Conservation (phyloP, 2,329 filamentous ascomycete species). For the Teratosphaeriaceae sp. region DNA sequence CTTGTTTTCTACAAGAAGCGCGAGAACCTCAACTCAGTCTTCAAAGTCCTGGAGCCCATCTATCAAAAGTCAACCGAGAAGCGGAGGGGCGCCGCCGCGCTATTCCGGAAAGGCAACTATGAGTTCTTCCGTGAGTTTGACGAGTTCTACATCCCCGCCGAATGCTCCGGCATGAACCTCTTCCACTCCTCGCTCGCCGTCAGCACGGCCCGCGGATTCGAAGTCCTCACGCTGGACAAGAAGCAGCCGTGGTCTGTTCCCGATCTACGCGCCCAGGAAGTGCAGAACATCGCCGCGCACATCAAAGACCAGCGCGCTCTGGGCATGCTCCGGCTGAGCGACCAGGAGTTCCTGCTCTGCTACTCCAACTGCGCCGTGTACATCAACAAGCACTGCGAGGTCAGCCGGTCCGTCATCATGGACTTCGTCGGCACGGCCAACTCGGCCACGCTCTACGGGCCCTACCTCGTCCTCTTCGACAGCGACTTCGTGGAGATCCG, state of each 20-base stretch:
- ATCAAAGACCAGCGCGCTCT: constrained; percentile 78
- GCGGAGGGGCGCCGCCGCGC: constrained; percentile 56
- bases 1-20: constrained; percentile 96
- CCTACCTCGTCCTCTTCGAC: constrained; percentile 89
- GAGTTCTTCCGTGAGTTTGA: constrained; percentile 98
- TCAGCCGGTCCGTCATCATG: constrained; percentile 91
- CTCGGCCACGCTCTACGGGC: constrained; percentile 79
- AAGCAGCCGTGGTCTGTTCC: constrained; percentile 94
- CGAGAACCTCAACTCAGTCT: constrained; percentile 78
- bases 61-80: constrained; percentile 88
- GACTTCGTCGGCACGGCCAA: constrained; percentile 95
- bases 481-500: constrained; percentile 95
- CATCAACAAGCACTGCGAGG: constrained; percentile 95
- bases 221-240: constrained; percentile 94
- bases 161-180: constrained; percentile 91
- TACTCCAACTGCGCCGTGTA: constrained; percentile 98
- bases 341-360: constrained; percentile 80
- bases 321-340: constrained; percentile 92
- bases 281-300: constrained; percentile 76
- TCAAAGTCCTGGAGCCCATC: constrained; percentile 92
- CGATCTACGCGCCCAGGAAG: constrained; percentile 69
- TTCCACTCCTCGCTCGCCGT: constrained; percentile 94
- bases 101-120: constrained; percentile 66
- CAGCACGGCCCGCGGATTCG: constrained; percentile 83
- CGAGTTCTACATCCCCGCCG: constrained; percentile 95